These are phyloP conservation scores for Coemansia sp. DNA, from an alignment of 192 early-diverging fungal genomes.

Conservation along the genomic window DNA sequence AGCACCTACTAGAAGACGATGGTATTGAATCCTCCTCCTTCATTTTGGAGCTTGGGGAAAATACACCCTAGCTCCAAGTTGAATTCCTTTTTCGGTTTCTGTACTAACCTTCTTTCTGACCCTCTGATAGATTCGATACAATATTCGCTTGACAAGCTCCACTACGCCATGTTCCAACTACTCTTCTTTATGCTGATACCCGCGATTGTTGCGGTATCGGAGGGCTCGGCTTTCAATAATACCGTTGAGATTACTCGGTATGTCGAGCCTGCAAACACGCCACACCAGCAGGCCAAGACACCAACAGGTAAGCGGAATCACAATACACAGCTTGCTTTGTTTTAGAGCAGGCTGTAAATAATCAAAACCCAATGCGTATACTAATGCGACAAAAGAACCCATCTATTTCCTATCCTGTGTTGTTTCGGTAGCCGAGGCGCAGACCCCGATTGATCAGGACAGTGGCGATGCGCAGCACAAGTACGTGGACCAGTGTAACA, in stretches of 20 bases:
- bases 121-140: constrained; percentile 37
- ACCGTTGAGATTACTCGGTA: neutral
- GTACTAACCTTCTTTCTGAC: too few species aligned
- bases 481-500: constrained; percentile 28
- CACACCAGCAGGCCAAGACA: neutral
- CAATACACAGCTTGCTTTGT: neutral
- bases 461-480: constrained; percentile 7
- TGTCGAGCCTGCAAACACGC: neutral
- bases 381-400: too few species aligned
- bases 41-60: too few species aligned
- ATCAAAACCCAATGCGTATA: too few species aligned
- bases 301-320: neutral
- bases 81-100: neutral
- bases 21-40: neutral
- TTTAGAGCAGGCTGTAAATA: too few species aligned
- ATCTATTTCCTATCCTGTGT: too few species aligned
- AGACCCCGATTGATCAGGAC: neutral
- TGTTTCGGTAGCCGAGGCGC: neutral
- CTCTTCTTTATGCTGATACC: constrained; percentile 27
- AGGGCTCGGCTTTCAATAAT: constrained; percentile 3
- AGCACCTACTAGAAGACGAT: too few species aligned
- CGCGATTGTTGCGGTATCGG: neutral
- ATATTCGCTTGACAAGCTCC: constrained; percentile 48
- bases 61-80: neutral
- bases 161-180: constrained; percentile 47